Base-by-base conservation (phyloP, 164 flowering plant species). In the Hamamelis virginiana region DNA sequence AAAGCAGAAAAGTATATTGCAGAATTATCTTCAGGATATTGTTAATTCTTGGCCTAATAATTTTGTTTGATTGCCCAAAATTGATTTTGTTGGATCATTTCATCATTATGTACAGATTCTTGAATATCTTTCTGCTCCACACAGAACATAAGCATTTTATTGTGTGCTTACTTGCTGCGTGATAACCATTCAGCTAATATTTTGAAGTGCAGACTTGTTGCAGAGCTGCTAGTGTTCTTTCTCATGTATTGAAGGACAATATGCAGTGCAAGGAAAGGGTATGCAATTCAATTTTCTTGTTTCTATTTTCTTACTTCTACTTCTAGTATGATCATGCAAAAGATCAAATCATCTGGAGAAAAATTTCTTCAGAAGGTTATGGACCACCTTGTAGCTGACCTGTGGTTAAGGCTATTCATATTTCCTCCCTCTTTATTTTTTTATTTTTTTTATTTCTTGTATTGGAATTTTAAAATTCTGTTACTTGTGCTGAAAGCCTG, bases 201-300 rank as follows among this genome's bases (percentile, higher is more conserved):
- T 72, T 74, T 75, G 27, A 72, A 65, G 10, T 78, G 81, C 91
- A 95, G 99, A 85, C 85, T 68, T 90, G 94, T 80, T 82, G 90
- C 83, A 80, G 97, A 72, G 97, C 99, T 79, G 93, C 98, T 59
- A 90, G 96, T 76, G 91, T 96, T 76, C 97, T 96, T 62, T 82
- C 95, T 64, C 89, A 96, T 79, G 55, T 93, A 22, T 70, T 96
- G 68, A 86, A 88, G 90, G 93, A 89, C 77, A 96, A 96, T 70
- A 53, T 64, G 52, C 90, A 84, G 48, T 89, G 98, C 85, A 95
- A 92, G 81, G 97, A 92, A 77, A 84, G 71, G 97, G 98, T 94
- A 82, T 47, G 82, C 18, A 19, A 45, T 46, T 4, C 23, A 6
- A 5, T 22, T 28, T 26, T 56, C 21, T 53, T 56, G 55, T 6